Evolutionary conservation across 768 basidiomycete species (phyloP).

Genomic region (Pleurotus platypus): DNA sequence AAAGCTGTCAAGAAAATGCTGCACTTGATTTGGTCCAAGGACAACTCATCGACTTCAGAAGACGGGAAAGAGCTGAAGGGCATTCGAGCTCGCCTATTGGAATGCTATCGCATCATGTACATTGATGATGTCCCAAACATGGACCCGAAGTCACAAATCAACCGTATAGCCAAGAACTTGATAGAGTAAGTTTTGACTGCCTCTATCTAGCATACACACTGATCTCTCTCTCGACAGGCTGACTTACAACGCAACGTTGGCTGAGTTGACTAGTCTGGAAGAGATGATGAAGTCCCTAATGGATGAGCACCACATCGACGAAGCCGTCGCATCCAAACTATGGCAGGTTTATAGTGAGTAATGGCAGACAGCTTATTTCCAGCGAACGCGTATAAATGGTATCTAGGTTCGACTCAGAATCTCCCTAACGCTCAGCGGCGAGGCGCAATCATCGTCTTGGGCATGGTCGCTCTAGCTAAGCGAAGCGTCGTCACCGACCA

Average conservation of each 20-base stretch:
- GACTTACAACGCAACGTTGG: constrained; percentile 89
- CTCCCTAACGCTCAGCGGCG: constrained; percentile 85
- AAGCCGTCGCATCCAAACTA: constrained; percentile 83
- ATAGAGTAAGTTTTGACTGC: constrained; percentile 67
- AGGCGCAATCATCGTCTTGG: constrained; percentile 93
- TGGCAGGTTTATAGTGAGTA: constrained; percentile 94
- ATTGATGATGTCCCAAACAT: constrained; percentile 79
- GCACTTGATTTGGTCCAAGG: constrained; percentile 96
- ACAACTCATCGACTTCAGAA: constrained; percentile 75
- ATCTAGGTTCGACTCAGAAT: constrained; percentile 66
- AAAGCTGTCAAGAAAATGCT: constrained; percentile 93
- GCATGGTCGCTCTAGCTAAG: constrained; percentile 91
- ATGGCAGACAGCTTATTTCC: background rate
- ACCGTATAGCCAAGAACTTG: constrained; percentile 93
- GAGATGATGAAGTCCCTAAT: constrained; percentile 97
- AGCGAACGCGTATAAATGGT: background rate
- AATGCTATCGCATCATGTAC: constrained; percentile 84
- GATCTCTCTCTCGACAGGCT: constrained; percentile 42
- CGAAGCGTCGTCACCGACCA: constrained; percentile 71
- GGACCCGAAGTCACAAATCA: constrained; percentile 82
- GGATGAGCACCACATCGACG: constrained; percentile 79
- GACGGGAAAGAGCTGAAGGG: constrained; percentile 78
- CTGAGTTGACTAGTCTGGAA: constrained; percentile 93
- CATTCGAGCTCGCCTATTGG: constrained; percentile 80
- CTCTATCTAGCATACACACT: background rate